Evolutionary conservation across 257 asterid genomes (phyloP).

Genomic region (Solanum bulbocastanum): DNA sequence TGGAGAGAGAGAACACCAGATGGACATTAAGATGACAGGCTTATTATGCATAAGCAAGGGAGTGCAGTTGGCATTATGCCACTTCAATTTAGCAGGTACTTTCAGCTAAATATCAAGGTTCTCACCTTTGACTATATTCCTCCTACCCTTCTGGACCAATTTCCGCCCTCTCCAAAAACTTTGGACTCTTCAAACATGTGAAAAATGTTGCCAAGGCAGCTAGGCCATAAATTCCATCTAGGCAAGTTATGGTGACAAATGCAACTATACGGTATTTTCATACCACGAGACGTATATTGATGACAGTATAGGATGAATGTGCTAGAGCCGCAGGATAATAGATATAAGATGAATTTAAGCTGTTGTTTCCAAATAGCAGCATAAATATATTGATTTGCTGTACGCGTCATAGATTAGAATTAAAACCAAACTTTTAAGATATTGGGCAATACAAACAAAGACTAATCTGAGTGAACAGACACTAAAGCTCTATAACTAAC

Average conservation of each 20-base stretch:
- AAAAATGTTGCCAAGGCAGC: not conserved
- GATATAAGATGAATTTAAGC: not conserved
- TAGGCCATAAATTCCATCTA: not conserved
- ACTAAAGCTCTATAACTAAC: not conserved
- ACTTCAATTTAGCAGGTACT: not conserved
- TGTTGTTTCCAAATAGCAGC: not conserved
- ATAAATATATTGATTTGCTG: not conserved
- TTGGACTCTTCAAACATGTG: not conserved
- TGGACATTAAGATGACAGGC: not conserved
- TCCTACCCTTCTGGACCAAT: not conserved
- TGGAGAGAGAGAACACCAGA: not conserved
- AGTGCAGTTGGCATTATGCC: not conserved
- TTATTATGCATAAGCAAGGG: not conserved
- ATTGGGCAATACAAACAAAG: not conserved
- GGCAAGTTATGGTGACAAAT: not conserved
- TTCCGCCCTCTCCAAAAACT: not conserved
- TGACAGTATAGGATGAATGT: not conserved
- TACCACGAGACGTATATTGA: not conserved
- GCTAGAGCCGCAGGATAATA: not conserved
- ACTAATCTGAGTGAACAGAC: not conserved
- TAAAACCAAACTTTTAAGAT: not conserved
- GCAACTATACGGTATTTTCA: not conserved
- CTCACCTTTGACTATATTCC: not conserved
- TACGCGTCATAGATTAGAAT: not conserved
- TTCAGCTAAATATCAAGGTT: not conserved